A percentile compares a stretch with the other conserved stretches of the same genome.
Evolutionary conservation across 2,329 filamentous ascomycete species (phyloP).

Genomic region (Salinomyces thailandicus): DNA sequence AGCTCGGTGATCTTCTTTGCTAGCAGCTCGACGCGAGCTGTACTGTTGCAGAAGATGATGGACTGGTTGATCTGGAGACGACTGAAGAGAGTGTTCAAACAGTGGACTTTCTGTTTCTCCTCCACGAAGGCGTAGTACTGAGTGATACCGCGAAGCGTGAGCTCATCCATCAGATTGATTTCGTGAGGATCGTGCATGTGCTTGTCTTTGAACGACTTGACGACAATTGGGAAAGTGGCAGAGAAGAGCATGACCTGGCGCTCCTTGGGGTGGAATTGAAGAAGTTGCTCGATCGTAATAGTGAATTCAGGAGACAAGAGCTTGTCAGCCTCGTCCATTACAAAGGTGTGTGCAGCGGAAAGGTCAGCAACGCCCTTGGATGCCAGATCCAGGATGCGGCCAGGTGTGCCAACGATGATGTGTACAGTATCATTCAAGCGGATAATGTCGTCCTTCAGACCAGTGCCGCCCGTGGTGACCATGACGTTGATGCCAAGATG

Average conservation of each 20-base stretch:
- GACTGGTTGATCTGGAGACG: constrained; percentile 99
- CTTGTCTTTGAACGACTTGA: constrained; percentile 96
- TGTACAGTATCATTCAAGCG: constrained; percentile 89
- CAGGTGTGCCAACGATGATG: constrained; percentile 94
- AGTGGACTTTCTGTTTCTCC: constrained; percentile 98
- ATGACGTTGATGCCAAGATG: constrained; percentile 96
- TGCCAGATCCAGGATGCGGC: constrained; percentile 88
- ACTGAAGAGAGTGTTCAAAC: constrained; percentile 95
- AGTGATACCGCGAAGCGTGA: constrained; percentile 93
- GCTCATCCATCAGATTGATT: constrained; percentile 99
- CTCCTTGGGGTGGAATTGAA: constrained; percentile 92
- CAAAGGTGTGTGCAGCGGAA: constrained; percentile 91
- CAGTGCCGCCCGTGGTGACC: constrained; percentile 96
- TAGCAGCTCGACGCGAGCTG: constrained; percentile 90
- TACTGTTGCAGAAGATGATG: constrained; percentile 99
- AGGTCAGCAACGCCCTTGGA: constrained; percentile 95
- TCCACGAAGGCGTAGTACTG: constrained; percentile 99
- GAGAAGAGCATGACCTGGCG: constrained; percentile 99
- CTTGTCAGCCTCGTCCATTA: constrained; percentile 99
- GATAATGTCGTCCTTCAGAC: constrained; percentile 91
- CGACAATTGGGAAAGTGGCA: constrained; percentile 91
- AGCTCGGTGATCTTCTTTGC: constrained; percentile 99
- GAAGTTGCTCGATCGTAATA: constrained; percentile 88
- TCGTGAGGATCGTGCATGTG: constrained; percentile 96
- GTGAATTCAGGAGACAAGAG: constrained; percentile 94